Base-by-base conservation (phyloP, 164 flowering plant species). In the Piper longum region DNA sequence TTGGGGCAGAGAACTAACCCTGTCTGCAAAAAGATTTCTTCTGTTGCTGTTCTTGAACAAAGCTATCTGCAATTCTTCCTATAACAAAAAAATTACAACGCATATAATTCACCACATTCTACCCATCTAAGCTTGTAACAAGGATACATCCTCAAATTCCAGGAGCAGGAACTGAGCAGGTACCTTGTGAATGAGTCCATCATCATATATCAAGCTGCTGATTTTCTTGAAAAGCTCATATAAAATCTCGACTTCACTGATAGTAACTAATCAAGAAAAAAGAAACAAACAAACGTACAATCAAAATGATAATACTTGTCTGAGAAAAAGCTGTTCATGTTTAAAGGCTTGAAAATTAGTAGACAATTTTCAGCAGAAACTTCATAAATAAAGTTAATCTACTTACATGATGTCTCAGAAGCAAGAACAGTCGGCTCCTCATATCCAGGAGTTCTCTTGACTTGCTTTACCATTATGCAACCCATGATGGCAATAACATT, bases 1-100 rank as follows among this genome's bases (percentile, higher is more conserved):
- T 12, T 18, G 14, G 45, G 39, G 12, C 12, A 48, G 3, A 48
- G 9, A 59, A 64, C 41, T 52, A 14, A 69, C 71, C 78, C 96
- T 82, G 65, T 85, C 89, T 41, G 86, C 87, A 72, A 88, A 83
- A 60, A 91, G 82, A 71, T 83, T 88, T 56, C 66, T 73, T 69
- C 67, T 79, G n/a, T 62, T 74, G 63, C 80, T 81, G 69, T 77
- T 80, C 59, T 54, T 74, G 70, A 88, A 79, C 60, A 91, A 81
- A 12, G 95, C 96, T 60, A 85, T 83, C 69, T 76, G 85, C 63
- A 91, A 80, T 64, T 87, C 98, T 71, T 91, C 96, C 96, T 85
- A 80, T 58, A 26, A 44, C 42, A n/a, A 45, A 62, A 62, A 43
- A 36, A 40, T n/a, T 8, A 61, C 4, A 54, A 26, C 1, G 2